Percentiles rank a stretch among this genome's conserved stretches.
Evolutionary conservation across 305 asterid species (phyloP).

Genomic region (Lippia alba): DNA sequence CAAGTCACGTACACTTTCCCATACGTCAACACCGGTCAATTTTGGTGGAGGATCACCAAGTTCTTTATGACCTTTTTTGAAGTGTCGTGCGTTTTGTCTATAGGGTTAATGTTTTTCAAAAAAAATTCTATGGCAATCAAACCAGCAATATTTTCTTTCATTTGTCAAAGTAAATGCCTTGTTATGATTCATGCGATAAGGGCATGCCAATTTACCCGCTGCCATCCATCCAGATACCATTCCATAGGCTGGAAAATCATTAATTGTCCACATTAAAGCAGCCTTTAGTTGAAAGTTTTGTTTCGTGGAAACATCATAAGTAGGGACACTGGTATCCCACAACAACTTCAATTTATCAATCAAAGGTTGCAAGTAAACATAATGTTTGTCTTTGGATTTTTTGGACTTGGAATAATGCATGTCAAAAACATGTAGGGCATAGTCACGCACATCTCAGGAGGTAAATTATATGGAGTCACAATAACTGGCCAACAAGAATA

Average conservation of each 20-base stretch:
- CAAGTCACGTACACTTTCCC: background rate
- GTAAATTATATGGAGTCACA: too few relatives aligned
- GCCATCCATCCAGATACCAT: background rate
- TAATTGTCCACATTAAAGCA: background rate
- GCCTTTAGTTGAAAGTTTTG: background rate
- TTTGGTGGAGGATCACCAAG: background rate
- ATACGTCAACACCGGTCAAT: background rate
- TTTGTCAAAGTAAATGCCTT: background rate
- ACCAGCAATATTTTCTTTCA: background rate
- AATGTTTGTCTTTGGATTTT: too few relatives aligned
- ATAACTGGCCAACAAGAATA: background rate
- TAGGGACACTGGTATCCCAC: background rate
- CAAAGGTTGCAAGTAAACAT: background rate
- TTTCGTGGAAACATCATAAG: background rate
- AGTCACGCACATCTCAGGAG: too few relatives aligned
- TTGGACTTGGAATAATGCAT: too few relatives aligned
- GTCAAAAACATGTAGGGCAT: too few relatives aligned
- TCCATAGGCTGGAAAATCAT: background rate
- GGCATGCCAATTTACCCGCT: background rate
- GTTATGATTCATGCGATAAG: background rate
- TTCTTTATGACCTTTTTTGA: background rate
- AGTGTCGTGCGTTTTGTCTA: background rate
- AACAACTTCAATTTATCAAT: background rate
- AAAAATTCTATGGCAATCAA: background rate
- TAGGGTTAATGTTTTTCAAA: background rate